Base-by-base conservation (phyloP, 2,329 filamentous ascomycete genomes). In the Orbilia javanica region DNA sequence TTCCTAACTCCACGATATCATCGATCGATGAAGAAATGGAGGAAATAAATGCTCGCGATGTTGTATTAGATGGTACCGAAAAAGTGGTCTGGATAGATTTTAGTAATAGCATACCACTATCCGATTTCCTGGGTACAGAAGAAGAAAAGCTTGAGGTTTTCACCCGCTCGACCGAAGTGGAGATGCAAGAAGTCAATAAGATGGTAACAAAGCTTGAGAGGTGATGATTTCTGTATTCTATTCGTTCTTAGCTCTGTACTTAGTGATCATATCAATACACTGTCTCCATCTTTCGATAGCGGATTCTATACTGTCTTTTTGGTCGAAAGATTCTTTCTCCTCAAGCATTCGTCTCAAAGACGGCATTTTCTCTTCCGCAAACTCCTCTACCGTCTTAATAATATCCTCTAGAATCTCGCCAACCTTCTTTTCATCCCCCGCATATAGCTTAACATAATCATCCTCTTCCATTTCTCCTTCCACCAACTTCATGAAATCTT, bases 31-130 rank as follows among this genome's bases (percentile, higher is more conserved):
- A 53, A 29, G 25, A 22, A 34, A 22, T 31, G 31, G 65, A 70
- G n/a, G 72, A 64, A 29, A 60, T 18, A 50, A 34, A 18, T 4
- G 57, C 55, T 6, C 50, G 55, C 25, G 57, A 60, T 39, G 11
- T 53, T 13, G 20, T 42, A 8, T 31, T 76, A 29, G 60, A 71
- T 25, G 73, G 73, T 0, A 62, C 20, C 13, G 73, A 77, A 55
- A 65, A 71, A 29, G 73, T 77, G 2, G 39, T 66, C 18, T 77
- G 73, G 73, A 77, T 77, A 22, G 73, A 77, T 60, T 77, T 77
- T 42, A 77, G 73, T 36, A 77, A 77, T 53, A 77, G 73, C 34
- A 42, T 77, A 29, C 46, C 39, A 1, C 25, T 77, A 18, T 31
- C 46, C 5, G 60, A 71, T 39, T 76, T 70, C 22, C 29, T 11